Base-by-base conservation (phyloP, 352 stramenopile species). In the Pythium sp. region DNA sequence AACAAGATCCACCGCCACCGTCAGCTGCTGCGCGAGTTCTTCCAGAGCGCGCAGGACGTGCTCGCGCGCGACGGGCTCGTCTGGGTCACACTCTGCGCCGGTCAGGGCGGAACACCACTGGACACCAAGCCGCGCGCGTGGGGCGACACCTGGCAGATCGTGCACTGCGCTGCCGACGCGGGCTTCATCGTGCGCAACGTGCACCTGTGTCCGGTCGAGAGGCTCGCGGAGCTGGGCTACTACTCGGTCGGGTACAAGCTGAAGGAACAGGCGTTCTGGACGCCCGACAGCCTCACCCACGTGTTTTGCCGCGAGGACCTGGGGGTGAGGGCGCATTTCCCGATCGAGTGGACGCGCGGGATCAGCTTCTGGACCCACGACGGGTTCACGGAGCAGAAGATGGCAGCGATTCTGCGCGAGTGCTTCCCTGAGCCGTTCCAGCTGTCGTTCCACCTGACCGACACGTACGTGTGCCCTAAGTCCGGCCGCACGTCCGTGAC, bases 1-100 rank as follows among this genome's bases (percentile, higher is more conserved):
- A 94, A 92, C 81, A 94, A 94, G 69, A 93, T 94, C 64, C 79
- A 93, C 69, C 79, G 81, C 14, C 87, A 96, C 66, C 84, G 88
- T 8, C 78, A 94, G 75, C 68, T 96, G 22, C 73, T 96, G 28
- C 32, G 70, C 54, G 79, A 92, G 36, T 96, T 96, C 69, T 94
- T 96, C 43, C 64, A 73, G 6, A 94, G 88, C 69, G 85, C 80
- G 0, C 69, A 69, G 6, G 69, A 75, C 62, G 78, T 93, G 41
- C 74, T 93, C 12, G 36, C 77, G 3, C 68, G 6, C 32, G 68
- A 85, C 18, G 88, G 86, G 20, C 82, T 94, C 53, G 72, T 96
- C 24, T 96, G 86, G 85, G 85, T 94, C 69, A 92, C 86, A 26
- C 73, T 96, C 2, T 94, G 84, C 57, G 83, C 81, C 43, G 88